These are phyloP conservation scores for Scleromitrula shiraiana DNA, from an alignment of 2,329 filamentous ascomycete species.

Conservation along the genomic window DNA sequence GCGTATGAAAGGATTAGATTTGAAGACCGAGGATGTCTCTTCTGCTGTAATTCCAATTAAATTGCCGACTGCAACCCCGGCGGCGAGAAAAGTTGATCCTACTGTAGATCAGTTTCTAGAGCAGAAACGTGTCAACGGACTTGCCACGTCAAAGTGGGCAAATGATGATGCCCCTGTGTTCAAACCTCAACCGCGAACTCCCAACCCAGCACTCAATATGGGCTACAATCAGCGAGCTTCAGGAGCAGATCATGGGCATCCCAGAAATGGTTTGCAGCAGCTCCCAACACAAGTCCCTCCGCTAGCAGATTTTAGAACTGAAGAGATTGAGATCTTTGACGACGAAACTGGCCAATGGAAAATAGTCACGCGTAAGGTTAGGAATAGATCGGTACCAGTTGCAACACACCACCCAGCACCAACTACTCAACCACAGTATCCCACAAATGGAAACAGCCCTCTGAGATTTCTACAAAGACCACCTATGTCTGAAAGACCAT, in stretches of 20 bases:
- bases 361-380: constrained; percentile 11
- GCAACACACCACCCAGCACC: constrained; percentile 7
- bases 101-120: constrained; percentile 1
- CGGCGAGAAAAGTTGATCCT: neutral
- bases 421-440: neutral
- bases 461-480: neutral
- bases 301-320: too few relatives aligned
- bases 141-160: constrained; percentile 7
- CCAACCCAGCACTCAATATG: neutral
- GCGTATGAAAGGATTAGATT: neutral
- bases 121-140: neutral
- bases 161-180: neutral
- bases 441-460: neutral
- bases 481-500: neutral
- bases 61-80: too few relatives aligned
- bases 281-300: too few relatives aligned
- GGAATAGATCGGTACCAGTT: constrained; percentile 9
- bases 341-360: constrained; percentile 1
- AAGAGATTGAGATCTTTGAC: neutral
- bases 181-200: neutral
- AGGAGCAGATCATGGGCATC: neutral
- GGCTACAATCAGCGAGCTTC: neutral
- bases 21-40: neutral
- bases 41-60: neutral
- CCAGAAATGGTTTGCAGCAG: neutral